Evolutionary conservation across 441 rosid species (phyloP).

Genomic region (Euphorbia celastroides): DNA sequence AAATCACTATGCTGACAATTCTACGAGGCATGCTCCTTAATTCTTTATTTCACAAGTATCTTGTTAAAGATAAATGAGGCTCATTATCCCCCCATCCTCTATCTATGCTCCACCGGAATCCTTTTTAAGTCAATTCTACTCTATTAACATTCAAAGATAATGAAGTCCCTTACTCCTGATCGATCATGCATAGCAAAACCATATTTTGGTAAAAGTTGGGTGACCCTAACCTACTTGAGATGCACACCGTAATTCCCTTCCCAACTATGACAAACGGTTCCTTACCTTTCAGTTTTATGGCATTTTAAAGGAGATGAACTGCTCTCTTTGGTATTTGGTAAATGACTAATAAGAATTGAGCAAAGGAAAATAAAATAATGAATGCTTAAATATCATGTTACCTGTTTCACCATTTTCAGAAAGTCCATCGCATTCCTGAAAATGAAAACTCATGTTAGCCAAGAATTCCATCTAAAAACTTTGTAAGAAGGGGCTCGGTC

Average conservation of each 20-base stretch:
- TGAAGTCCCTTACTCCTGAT: not conserved
- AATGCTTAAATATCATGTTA: conserved; percentile 1
- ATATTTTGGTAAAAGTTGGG: no score
- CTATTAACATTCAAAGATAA: not conserved
- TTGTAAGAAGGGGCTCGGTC: conserved; percentile 9
- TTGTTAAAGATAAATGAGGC: conserved; percentile 1
- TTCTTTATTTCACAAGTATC: not conserved
- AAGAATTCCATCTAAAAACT: not conserved
- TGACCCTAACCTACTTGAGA: no score
- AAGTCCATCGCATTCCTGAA: conserved; percentile 12
- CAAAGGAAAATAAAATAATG: not conserved
- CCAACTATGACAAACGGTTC: not conserved
- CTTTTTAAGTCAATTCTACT: not conserved
- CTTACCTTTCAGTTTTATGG: not conserved
- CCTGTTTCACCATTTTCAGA: conserved; percentile 15
- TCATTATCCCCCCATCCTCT: not conserved
- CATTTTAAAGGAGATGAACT: not conserved
- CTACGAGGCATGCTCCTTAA: not conserved
- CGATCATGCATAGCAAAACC: no score
- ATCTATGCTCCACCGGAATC: not conserved
- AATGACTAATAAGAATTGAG: not conserved
- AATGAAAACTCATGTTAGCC: conserved; percentile 6
- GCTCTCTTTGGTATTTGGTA: conserved; percentile 4
- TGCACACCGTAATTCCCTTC: not conserved
- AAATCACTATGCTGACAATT: not conserved